Evolutionary conservation across 495 filamentous ascomycete genomes (phyloP), one percentile per base, ranked within the genome.

Genomic region (Copromyces sp.): DNA sequence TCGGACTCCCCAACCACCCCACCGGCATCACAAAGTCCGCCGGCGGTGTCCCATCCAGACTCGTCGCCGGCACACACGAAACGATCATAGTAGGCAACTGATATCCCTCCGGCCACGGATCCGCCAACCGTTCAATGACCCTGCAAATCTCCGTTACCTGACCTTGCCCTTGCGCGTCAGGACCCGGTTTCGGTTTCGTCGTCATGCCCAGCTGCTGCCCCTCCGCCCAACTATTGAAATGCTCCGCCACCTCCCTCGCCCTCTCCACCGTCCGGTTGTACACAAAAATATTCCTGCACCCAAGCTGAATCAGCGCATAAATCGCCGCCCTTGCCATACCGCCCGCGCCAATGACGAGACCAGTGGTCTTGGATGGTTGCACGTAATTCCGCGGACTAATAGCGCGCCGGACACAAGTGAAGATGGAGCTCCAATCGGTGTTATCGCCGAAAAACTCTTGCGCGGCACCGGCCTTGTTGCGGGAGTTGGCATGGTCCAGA

Each of bases 311-410:
- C 80, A 95, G 85, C 6, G 93, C 91, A 74, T 94, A 94, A 39
- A 94, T 87, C 35, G 93, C 90, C 2, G 92, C 90, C 44, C 93
- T 85, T 14, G 90, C 92, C 91, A 94, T 94, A 3, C 92, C 92
- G 40, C 93, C 93, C 0, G 93, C 92, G 29, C 93, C 93, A 72
- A 94, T 87, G 12, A 95, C 89, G 4, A 95, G 80, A 1, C 86
- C 92, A 0, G 89, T 91, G 2, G 90, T 92, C 71, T 83, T 86
- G 24, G 82, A 83, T 0, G 88, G 88, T 72, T 90, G 90, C 5
- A 94, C 90, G 4, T 89, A 90, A 77, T 95, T 94, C 14, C 91
- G 87, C 12, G 92, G 93, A 14, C 92, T 94, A 69, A 94, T 89
- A 70, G 92, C 92, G 38, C 92, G 87, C 4, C 87, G 87, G 37